Conservation (phyloP, 2,329 filamentous ascomycete genomes). For the Emericellopsis atlantica region DNA sequence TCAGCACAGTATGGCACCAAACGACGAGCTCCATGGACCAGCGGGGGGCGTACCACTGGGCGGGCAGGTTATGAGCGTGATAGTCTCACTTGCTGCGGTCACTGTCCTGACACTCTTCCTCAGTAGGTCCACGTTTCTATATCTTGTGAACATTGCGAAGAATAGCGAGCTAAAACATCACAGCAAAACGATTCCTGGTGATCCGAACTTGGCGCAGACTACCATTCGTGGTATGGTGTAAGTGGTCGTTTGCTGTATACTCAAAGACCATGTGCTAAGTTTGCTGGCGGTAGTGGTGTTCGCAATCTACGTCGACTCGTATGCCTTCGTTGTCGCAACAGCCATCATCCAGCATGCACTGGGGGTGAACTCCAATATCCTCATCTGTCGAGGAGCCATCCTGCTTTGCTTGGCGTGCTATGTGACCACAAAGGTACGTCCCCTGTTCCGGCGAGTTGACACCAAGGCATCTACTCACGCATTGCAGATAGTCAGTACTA, state of each 20-base stretch:
- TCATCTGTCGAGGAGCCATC: slow-evolving; percentile 44
- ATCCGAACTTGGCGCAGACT: slow-evolving; percentile 26
- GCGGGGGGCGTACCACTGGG: slow-evolving; percentile 13
- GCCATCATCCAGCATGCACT: slow-evolving; percentile 43
- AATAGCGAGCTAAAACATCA: neutral
- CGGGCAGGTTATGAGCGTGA: slow-evolving; percentile 20
- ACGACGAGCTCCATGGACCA: too few relatives aligned
- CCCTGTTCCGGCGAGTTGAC: too few relatives aligned
- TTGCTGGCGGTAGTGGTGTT: slow-evolving; percentile 36
- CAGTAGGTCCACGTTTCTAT: slow-evolving; percentile 12
- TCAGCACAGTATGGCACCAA: too few relatives aligned
- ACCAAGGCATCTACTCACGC: neutral
- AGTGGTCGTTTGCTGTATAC: slow-evolving; percentile 7
- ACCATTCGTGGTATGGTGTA: slow-evolving; percentile 29
- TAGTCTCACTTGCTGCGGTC: slow-evolving; percentile 18
- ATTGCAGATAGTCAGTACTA: too few relatives aligned
- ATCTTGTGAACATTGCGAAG: neutral
- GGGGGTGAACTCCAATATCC: slow-evolving; percentile 36
- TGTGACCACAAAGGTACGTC: slow-evolving; percentile 44
- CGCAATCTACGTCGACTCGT: slow-evolving; percentile 47
- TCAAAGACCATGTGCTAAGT: neutral
- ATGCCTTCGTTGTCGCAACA: slow-evolving; percentile 44
- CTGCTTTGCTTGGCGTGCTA: slow-evolving; percentile 49
- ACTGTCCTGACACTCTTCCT: slow-evolving; percentile 22
- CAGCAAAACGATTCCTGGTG: slow-evolving; percentile 22